Conservation (phyloP, 805 yeast genomes). For the Torulaspora maleeae region DNA sequence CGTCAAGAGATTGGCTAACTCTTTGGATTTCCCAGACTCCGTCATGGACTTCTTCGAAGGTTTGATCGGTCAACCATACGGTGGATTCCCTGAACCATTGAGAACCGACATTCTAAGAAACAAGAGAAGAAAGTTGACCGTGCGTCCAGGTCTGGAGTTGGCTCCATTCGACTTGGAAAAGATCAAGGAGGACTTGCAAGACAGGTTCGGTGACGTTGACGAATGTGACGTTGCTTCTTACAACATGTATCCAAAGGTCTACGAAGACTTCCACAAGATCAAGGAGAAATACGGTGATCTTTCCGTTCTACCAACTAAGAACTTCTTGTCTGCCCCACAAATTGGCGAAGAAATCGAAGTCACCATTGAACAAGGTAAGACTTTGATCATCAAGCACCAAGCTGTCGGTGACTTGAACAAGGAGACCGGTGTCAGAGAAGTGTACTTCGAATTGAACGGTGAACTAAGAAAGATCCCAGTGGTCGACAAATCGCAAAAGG, state of each 20-base stretch:
- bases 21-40: constrained; percentile 97
- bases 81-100: constrained; percentile 99
- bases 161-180: constrained; percentile 74
- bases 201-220: constrained; percentile 73
- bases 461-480: constrained; percentile 94
- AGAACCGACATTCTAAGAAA: constrained; percentile 86
- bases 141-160: constrained; percentile 89
- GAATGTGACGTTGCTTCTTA: constrained; percentile 93
- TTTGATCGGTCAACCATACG: constrained; percentile 97
- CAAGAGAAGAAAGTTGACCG: constrained; percentile 83
- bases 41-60: constrained; percentile 99
- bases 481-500: constrained; percentile 79
- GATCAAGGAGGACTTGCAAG: constrained; percentile 66
- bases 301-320: constrained; percentile 88
- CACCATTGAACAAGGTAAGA: constrained; percentile 92
- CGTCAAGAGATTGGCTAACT: constrained; percentile 78
- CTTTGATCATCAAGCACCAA: constrained; percentile 80
- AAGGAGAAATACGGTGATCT: constrained; percentile 83
- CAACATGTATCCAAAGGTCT: constrained; percentile 97
- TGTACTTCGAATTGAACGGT: constrained; percentile 96
- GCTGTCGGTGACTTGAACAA: constrained; percentile 86
- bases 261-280: constrained; percentile 74
- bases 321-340: constrained; percentile 81
- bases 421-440: constrained; percentile 90
- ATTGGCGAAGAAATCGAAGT: constrained; percentile 85